Base-by-base conservation (phyloP, 805 yeast genomes). In the Myxozyma kluyveri region DNA sequence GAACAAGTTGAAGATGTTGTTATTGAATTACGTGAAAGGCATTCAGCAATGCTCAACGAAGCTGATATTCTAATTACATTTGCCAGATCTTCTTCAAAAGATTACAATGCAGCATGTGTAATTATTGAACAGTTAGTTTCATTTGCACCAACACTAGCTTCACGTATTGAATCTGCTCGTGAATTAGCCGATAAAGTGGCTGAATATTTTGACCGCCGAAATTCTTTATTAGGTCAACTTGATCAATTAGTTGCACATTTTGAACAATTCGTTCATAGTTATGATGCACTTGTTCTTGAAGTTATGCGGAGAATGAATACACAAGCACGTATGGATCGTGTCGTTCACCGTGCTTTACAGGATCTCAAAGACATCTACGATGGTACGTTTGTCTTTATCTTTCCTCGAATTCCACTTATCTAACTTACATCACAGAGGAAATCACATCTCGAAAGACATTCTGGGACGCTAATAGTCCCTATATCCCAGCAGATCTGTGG, bases 401-500 rank as follows among this genome's bases (percentile, higher is more conserved):
- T 27, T 22, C n/a, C 14, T 9, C 23, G 14, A 17, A 21, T 21
- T 22, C 22, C 23, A 27, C 9, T 22, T 19, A 19, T 19, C 47
- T 33, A 33, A 33, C 31, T 21, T 4, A 12, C 14, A n/a, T n/a
- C 14, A 24, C 42, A 44, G 49, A 75, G 2, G 89, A 84, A 54
- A 63, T 65, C 33, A 63, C 62, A 1, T 63, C 66, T 10, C 69
- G 86, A 37, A 61, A 69, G 18, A 48, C 61, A 9, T 84, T 84
- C 57, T 56, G 80, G 41, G 57, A 63, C 1, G 63, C 67, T 3
- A 72, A 81, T 65, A 84, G 83, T 0, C 77, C 76, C 37, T 83
- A 66, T 56, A 67, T 84, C 12, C 90, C 90, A 0, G 71, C 66
- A 41, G 78, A 78, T 54, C 67, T 80, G 2, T 79, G 81, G 80